Evolutionary conservation across 2,329 filamentous ascomycete genomes (phyloP).

Genomic region (Cytospora piceicola): DNA sequence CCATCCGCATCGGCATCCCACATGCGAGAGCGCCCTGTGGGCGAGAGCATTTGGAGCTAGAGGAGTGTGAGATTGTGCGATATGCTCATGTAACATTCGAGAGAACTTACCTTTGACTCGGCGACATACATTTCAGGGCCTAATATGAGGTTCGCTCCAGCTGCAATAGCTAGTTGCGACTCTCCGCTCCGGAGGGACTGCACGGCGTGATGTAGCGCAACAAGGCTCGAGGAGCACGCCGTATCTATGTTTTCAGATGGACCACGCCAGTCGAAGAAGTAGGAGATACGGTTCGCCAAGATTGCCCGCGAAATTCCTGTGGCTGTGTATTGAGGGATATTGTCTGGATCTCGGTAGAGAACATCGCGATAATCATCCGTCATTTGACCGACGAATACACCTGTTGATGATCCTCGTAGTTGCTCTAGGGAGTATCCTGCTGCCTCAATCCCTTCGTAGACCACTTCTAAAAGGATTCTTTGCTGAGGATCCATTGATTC

Average conservation of each 20-base stretch:
- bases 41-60: conserved; percentile 46
- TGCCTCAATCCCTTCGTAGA: conserved; percentile 34
- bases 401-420: conserved; percentile 34
- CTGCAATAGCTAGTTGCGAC: too few relatives aligned
- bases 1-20: conserved; percentile 53
- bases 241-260: conserved; percentile 49
- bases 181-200: conserved; percentile 37
- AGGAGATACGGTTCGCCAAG: conserved; percentile 43
- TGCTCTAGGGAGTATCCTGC: too few relatives aligned
- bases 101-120: too few relatives aligned
- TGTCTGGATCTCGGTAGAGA: neutral
- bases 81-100: too few relatives aligned
- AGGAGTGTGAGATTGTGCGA: too few relatives aligned
- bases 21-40: conserved; percentile 43
- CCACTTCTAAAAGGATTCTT: conserved; percentile 31
- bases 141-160: too few relatives aligned
- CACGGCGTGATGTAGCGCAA: conserved; percentile 45
- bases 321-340: too few relatives aligned
- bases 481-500: conserved; percentile 30
- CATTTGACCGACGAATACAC: conserved; percentile 8
- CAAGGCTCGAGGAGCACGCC: conserved; percentile 46
- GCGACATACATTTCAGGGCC: too few relatives aligned
- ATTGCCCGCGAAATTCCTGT: too few relatives aligned
- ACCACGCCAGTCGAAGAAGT: conserved; percentile 45
- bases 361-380: neutral